Percentiles rank a stretch among this genome's conserved stretches.
Conservation (phyloP, 495 filamentous ascomycete species). For the Cladorrhinum samala region DNA sequence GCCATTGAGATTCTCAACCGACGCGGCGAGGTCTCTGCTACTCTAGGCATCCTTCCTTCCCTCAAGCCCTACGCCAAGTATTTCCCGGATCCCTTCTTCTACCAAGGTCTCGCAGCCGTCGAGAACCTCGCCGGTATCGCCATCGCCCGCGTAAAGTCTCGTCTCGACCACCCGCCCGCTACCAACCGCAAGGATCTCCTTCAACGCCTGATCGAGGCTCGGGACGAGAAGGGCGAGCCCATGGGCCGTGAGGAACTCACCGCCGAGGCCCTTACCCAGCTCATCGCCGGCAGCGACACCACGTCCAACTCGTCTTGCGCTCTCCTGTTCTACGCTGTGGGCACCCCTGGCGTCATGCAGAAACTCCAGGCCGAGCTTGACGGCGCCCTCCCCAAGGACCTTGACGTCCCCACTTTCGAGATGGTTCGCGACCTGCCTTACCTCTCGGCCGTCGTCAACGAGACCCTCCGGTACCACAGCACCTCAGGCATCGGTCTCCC, state of each 20-base stretch:
- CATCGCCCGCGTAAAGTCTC: constrained; percentile 69
- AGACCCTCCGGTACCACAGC: constrained; percentile 84
- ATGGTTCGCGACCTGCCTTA: constrained; percentile 72
- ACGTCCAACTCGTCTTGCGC: constrained; percentile 88
- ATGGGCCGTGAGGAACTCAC: constrained; percentile 75
- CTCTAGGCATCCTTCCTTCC: constrained; percentile 54
- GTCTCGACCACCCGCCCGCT: constrained; percentile 61
- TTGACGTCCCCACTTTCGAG: constrained; percentile 62
- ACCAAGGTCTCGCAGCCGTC: constrained; percentile 55
- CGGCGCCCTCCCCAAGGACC: constrained; percentile 51
- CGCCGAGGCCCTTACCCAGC: constrained; percentile 81
- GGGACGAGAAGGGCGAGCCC: constrained; percentile 68
- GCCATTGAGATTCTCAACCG: constrained; percentile 69
- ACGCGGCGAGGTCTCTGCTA: constrained; percentile 60
- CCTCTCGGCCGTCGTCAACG: constrained; percentile 73
- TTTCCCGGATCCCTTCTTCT: constrained; percentile 64
- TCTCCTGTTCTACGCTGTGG: constrained; percentile 67
- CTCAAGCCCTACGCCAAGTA: constrained; percentile 60
- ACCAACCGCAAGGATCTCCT: constrained; percentile 68
- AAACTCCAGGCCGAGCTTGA: constrained; percentile 73
- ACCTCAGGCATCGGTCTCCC: constrained; percentile 87
- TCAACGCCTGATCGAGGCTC: constrained; percentile 77
- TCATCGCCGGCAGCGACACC: constrained; percentile 88
- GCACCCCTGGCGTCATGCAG: constrained; percentile 62
- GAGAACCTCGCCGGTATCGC: constrained; percentile 68